Conservation (phyloP, 2,329 filamentous ascomycete species). For the Penicillium occitanis region DNA sequence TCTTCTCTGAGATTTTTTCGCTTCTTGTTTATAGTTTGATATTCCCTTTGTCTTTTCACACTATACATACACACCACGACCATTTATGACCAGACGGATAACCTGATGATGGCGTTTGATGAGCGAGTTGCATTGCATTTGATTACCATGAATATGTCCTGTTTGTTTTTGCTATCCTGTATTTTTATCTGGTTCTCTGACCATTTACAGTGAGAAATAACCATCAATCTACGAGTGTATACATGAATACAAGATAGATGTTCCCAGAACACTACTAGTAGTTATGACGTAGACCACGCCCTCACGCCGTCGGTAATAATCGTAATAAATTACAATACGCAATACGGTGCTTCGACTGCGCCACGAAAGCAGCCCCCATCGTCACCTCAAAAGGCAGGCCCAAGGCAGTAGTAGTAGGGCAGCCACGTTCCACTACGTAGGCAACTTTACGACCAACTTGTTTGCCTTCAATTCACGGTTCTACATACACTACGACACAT, state of each 20-base stretch:
- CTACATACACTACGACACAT: too few relatives aligned
- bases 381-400: not conserved
- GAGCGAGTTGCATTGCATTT: not conserved
- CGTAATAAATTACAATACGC: slow-evolving; percentile 5
- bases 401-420: not conserved
- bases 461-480: not conserved
- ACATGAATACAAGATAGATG: not conserved
- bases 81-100: not conserved
- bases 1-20: not conserved
- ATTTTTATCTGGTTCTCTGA: not conserved
- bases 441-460: not conserved
- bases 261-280: too few relatives aligned
- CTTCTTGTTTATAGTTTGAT: slow-evolving; percentile 3
- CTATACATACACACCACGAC: not conserved
- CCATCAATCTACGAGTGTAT: not conserved
- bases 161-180: not conserved
- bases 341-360: not conserved
- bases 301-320: not conserved
- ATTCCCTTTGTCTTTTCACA: not conserved
- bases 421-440: slow-evolving; percentile 4
- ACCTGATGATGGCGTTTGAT: slow-evolving; percentile 2
- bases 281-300: not conserved
- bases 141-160: not conserved
- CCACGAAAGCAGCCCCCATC: slow-evolving; percentile 1
- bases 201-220: not conserved